A percentile compares a stretch with the other conserved stretches of the same genome.
Evolutionary conservation across 2,329 filamentous ascomycete genomes (phyloP).

Genomic region (Plectosphaerella plurivora): DNA sequence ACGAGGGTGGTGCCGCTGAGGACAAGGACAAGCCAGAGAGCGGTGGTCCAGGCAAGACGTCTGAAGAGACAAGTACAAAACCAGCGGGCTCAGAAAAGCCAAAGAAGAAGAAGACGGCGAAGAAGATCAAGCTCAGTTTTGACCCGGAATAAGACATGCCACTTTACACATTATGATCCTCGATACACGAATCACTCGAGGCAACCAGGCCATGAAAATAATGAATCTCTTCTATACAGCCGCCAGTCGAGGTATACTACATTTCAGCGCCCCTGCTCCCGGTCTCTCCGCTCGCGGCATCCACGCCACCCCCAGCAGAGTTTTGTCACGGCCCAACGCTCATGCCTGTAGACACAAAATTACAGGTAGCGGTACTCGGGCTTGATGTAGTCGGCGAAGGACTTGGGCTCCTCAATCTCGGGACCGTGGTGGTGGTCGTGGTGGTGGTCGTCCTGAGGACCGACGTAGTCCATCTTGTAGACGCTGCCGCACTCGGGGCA

Average conservation of each 20-base stretch:
- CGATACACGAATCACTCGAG: not conserved
- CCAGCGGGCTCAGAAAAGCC: constrained; percentile 5
- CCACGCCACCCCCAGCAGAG: constrained; percentile 5
- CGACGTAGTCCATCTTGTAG: constrained; percentile 97
- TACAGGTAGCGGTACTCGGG: constrained; percentile 81
- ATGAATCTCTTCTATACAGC: constrained; percentile 19
- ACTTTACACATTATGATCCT: not conserved
- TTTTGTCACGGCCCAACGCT: not conserved
- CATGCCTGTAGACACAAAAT: constrained; percentile 14
- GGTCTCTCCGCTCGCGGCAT: not conserved
- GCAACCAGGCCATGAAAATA: not conserved
- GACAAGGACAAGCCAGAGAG: constrained; percentile 4
- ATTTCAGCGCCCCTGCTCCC: constrained; percentile 16
- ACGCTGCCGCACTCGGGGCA: constrained; percentile 96
- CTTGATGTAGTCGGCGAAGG: constrained; percentile 92
- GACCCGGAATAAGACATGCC: constrained; percentile 12
- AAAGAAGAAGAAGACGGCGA: constrained; percentile 45
- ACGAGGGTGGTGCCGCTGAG: not conserved
- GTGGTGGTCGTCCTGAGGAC: constrained; percentile 71
- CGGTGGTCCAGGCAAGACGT: not conserved
- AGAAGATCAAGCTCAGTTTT: constrained; percentile 66
- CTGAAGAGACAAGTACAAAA: not conserved
- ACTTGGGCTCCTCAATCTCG: constrained; percentile 83
- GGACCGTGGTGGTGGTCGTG: constrained; percentile 42
- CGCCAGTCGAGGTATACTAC: constrained; percentile 33